Base-by-base conservation (phyloP, 2,329 filamentous ascomycete genomes). In the Graphiopsis chlorocephala region DNA sequence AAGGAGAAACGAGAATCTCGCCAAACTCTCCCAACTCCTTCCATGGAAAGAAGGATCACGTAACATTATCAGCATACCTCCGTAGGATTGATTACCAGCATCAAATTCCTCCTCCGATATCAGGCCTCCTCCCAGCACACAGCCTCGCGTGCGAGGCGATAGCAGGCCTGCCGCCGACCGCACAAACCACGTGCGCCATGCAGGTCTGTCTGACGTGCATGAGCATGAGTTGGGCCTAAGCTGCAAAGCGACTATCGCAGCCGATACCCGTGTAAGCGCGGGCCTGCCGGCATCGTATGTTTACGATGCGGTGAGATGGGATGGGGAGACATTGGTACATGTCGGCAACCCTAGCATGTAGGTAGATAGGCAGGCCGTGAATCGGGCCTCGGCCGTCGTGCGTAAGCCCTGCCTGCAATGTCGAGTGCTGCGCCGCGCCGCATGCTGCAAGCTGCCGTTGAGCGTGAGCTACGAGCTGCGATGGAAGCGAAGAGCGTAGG, bases 141-240 rank as follows among this genome's bases (percentile, higher is more conserved):
- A 38, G 53, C 53, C 28, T 53, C 50, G 55, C 55, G 35, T 58
- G 35, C 55, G 55, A 58, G 35, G 55, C 55, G 55, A 58, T 45
- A 26, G 23, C 4, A 20, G 20, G 23, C 33, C 38, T 58, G 35
- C 55, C 23, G 55, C 35, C 55, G 31, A 23, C 53, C 31, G 53
- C 53, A 31, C 29, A n/a, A n/a, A n/a, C 20, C 31, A 38, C 53
- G 29, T 38, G 53, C 31, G n/a, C 10, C 17, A 33, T 56, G 53
- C 53, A 56, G n/a, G 29, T 56, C 29, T 35, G 53, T 56, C 53
- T 56, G 53, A 56, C 53, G 53, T 56, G 53, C 53, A 56, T 56
- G 25, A 45, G 53, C 53, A 56, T 56, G 25, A 45, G 38, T n/a
- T 45, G 38, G 38, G 38, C 38, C n/a, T 11, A 11, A 45, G 38